Evolutionary conservation across 1,284 basidiomycete species (phyloP).

Genomic region (Rugosomyces carneus): DNA sequence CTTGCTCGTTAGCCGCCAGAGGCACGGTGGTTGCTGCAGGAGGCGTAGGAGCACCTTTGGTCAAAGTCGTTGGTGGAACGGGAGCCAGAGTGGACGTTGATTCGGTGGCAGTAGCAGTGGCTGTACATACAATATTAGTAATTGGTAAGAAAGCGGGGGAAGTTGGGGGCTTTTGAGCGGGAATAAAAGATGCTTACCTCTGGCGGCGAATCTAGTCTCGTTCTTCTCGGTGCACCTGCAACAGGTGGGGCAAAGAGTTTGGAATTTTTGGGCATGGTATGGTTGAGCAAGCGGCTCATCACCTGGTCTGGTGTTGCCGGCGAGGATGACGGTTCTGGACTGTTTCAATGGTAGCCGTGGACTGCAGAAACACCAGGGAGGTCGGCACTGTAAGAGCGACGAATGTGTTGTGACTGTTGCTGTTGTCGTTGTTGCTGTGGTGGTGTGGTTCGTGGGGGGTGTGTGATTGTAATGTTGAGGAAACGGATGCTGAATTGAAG

Average conservation of each 20-base stretch:
- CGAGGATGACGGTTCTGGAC: constrained; percentile 5
- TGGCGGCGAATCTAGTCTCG: constrained; percentile 35
- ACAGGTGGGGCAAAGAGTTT: constrained; percentile 66
- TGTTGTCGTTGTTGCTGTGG: constrained; percentile 8
- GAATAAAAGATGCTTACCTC: constrained; percentile 12
- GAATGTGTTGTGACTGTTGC: constrained; percentile 14
- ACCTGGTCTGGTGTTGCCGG: background rate
- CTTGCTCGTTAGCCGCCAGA: constrained; percentile 54
- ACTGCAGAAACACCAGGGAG: constrained; percentile 8
- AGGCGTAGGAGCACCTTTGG: constrained; percentile 9
- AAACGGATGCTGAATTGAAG: background rate
- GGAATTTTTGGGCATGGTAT: constrained; percentile 36
- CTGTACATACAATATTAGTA: constrained; percentile 3
- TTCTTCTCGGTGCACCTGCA: constrained; percentile 64
- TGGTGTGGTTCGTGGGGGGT: background rate
- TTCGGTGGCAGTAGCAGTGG: too few species aligned
- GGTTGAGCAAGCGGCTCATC: constrained; percentile 10
- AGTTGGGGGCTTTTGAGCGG: background rate
- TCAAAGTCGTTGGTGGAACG: constrained; percentile 4
- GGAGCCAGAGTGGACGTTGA: constrained; percentile 8
- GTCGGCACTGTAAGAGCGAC: constrained; percentile 9
- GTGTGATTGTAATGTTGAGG: background rate
- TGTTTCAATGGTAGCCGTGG: constrained; percentile 10
- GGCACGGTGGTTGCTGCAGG: constrained; percentile 28
- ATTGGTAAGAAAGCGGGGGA: background rate